A percentile compares a stretch with the other conserved stretches of the same genome.
phyloP scores from a whole-genome alignment of 176 grass and related monocot genomes.

The Hyparrhenia diplandra region DNA sequence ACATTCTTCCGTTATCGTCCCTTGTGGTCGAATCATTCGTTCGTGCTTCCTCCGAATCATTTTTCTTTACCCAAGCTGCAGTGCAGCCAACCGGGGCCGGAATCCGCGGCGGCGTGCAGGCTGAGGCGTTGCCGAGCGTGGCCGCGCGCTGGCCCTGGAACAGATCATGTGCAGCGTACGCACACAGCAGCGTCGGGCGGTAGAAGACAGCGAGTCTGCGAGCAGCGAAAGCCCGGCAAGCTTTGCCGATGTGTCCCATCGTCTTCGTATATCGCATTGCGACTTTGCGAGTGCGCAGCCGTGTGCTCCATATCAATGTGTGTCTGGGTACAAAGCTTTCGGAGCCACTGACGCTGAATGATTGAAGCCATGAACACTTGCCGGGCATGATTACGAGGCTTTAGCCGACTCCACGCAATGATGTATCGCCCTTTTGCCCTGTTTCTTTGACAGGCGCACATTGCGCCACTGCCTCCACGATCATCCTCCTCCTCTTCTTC shows the following conservation, averaged over 20 bases:
- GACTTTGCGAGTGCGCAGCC: neutral
- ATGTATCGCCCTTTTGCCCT: neutral
- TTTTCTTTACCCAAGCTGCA: neutral
- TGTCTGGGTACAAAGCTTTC: neutral
- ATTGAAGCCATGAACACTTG: constrained; percentile 18
- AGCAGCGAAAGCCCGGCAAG: neutral
- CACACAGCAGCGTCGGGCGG: neutral
- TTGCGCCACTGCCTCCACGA: neutral
- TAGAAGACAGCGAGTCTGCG: neutral
- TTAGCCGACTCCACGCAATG: neutral
- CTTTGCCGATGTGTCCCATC: neutral
- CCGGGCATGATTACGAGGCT: neutral
- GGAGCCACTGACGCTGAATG: neutral
- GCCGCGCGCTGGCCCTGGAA: neutral
- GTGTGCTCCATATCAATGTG: too few relatives aligned
- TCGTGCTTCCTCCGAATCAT: neutral
- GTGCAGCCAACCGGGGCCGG: too few relatives aligned
- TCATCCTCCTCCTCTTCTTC: neutral
- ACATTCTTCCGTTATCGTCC: neutral
- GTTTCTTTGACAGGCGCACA: neutral
- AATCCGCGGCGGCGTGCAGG: neutral
- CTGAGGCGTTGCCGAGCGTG: neutral
- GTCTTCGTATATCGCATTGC: neutral
- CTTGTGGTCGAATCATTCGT: neutral
- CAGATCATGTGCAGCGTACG: neutral